phyloP scores from a whole-genome alignment of 371 early-diverging fungal genomes.

The Chytridiales sp. region DNA sequence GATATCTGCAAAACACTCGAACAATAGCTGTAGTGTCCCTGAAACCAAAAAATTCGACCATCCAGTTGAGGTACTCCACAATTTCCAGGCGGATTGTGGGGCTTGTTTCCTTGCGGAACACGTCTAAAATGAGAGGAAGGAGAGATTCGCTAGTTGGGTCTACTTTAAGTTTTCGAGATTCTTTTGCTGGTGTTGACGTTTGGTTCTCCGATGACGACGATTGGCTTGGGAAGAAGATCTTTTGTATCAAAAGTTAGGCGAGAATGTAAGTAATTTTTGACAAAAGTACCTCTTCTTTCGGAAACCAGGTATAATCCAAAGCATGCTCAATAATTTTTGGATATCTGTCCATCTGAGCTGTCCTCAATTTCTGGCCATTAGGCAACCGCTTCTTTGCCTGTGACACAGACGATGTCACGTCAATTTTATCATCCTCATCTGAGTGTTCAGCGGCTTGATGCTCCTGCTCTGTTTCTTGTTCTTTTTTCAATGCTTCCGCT shows the following conservation, averaged over 20 bases:
- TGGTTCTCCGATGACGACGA: too few species aligned
- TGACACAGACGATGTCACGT: neutral
- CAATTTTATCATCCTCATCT: constrained; percentile 5
- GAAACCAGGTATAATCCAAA: constrained; percentile 38
- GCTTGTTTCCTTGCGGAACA: constrained; percentile 19
- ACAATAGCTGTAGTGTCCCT: constrained; percentile 27
- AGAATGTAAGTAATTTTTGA: too few species aligned
- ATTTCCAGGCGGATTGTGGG: constrained; percentile 25
- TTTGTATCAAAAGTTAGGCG: too few species aligned
- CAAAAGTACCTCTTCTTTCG: constrained; percentile 34
- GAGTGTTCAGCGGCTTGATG: neutral
- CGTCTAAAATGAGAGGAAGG: constrained; percentile 24
- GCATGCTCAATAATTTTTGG: constrained; percentile 32
- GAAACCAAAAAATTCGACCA: constrained; percentile 37
- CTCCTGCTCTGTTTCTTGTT: constrained; percentile 8
- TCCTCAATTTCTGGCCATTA: constrained; percentile 13
- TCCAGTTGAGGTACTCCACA: constrained; percentile 38
- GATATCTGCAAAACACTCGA: constrained; percentile 25
- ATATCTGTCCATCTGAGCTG: constrained; percentile 11
- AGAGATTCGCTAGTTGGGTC: constrained; percentile 29
- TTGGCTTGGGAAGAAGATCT: too few species aligned
- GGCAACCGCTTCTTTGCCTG: neutral
- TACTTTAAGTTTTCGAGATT: too few species aligned
- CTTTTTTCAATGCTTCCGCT: constrained; percentile 1
- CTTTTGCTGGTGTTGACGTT: too few species aligned